Evolutionary conservation across 768 basidiomycete genomes (phyloP).

Genomic region (Megacollybia marginata): DNA sequence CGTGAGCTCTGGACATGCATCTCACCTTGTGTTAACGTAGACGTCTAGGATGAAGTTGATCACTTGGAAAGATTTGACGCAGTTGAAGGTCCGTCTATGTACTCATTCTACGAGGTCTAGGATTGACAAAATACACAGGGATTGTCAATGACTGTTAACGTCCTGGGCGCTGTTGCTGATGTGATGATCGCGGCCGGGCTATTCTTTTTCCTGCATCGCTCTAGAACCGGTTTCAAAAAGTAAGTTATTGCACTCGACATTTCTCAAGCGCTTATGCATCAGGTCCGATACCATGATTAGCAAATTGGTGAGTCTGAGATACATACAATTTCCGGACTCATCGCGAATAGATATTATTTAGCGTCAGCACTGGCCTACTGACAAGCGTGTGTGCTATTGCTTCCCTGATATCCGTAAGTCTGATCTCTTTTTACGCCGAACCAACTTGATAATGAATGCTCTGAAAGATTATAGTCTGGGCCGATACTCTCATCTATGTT

Average conservation of each 20-base stretch:
- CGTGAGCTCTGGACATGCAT: slow-evolving; percentile 23
- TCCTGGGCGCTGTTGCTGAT: slow-evolving; percentile 42
- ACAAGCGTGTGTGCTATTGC: slow-evolving; percentile 35
- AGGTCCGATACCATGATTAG: slow-evolving; percentile 41
- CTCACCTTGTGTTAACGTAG: not conserved
- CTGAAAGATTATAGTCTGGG: slow-evolving; percentile 37
- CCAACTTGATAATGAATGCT: slow-evolving; percentile 1
- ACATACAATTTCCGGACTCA: not conserved
- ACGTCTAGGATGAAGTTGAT: slow-evolving; percentile 29
- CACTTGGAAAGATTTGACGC: slow-evolving; percentile 35
- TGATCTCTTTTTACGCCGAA: not conserved
- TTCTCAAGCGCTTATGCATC: not conserved
- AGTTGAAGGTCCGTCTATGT: slow-evolving; percentile 29
- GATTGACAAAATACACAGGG: slow-evolving; percentile 22
- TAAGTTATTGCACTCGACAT: slow-evolving; percentile 11
- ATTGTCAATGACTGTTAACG: slow-evolving; percentile 49
- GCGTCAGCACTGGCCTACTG: slow-evolving; percentile 33
- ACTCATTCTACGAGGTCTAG: too few species aligned
- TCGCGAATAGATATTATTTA: slow-evolving; percentile 27
- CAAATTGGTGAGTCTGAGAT: slow-evolving; percentile 18
- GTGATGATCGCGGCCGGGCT: slow-evolving; percentile 42
- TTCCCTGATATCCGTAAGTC: slow-evolving; percentile 32
- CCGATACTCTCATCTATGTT: slow-evolving; percentile 46
- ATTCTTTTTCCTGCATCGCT: slow-evolving; percentile 40
- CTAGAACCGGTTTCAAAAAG: slow-evolving; percentile 48